These are phyloP conservation scores for Penicillium psychrofluorescens DNA, from an alignment of 495 filamentous ascomycete genomes.

Conservation along the genomic window DNA sequence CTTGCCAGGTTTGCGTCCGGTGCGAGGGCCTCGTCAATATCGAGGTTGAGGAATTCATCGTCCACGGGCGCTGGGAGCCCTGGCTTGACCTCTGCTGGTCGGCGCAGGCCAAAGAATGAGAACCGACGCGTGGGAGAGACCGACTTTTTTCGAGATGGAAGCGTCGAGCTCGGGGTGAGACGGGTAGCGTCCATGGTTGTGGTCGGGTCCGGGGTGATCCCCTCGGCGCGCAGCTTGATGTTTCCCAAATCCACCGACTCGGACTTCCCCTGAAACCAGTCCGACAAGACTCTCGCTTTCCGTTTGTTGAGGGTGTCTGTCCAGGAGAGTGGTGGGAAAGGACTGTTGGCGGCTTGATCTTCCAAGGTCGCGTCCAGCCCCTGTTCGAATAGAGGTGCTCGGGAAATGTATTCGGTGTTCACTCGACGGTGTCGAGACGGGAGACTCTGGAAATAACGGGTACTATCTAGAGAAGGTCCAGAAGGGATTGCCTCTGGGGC, in stretches of 20 bases:
- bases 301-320: slow-evolving; percentile 30
- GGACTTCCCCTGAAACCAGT: slow-evolving; percentile 48
- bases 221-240: no score
- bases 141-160: slow-evolving; percentile 31
- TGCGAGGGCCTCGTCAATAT: slow-evolving; percentile 58
- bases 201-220: no score
- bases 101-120: slow-evolving; percentile 32
- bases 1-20: slow-evolving; percentile 43
- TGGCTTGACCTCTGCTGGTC: slow-evolving; percentile 17
- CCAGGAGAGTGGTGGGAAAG: slow-evolving; percentile 11
- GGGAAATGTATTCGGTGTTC: slow-evolving; percentile 34
- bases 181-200: slow-evolving; percentile 7
- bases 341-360: slow-evolving; percentile 10
- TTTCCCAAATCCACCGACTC: slow-evolving; percentile 35
- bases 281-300: slow-evolving; percentile 36
- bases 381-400: slow-evolving; percentile 19
- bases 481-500: slow-evolving; percentile 11
- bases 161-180: slow-evolving; percentile 11
- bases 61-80: slow-evolving; percentile 31
- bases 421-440: slow-evolving; percentile 26
- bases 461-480: no score
- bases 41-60: slow-evolving; percentile 59
- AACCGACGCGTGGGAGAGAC: slow-evolving; percentile 27
- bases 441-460: slow-evolving; percentile 16
- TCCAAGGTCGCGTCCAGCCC: slow-evolving; percentile 9